Evolutionary conservation across 805 yeast species (phyloP).

Genomic region (Ogataea saltuana): DNA sequence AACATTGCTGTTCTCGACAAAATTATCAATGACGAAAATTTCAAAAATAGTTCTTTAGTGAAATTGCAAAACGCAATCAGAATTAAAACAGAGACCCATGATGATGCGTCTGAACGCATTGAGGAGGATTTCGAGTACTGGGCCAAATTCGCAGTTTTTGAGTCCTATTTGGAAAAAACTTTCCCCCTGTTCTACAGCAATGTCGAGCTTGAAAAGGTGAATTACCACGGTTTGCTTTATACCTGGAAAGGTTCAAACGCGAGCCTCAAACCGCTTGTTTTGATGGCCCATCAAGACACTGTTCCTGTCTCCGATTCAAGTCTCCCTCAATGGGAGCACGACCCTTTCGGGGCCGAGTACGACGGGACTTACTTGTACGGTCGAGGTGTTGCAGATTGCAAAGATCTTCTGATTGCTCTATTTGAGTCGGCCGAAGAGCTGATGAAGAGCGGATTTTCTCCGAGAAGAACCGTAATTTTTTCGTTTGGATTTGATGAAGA

Average conservation of each 20-base stretch:
- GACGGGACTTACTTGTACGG: slow-evolving; percentile 43
- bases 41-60: slow-evolving; percentile 42
- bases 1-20: slow-evolving; percentile 35
- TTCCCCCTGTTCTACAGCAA: slow-evolving; percentile 42
- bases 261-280: slow-evolving; percentile 43
- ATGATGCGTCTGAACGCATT: slow-evolving; percentile 47
- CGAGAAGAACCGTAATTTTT: slow-evolving; percentile 45
- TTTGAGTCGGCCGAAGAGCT: slow-evolving; percentile 35
- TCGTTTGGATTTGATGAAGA: slow-evolving; percentile 56
- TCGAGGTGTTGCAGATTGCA: slow-evolving; percentile 45
- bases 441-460: slow-evolving; percentile 37
- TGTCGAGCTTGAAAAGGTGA: slow-evolving; percentile 40
- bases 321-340: slow-evolving; percentile 39
- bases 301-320: slow-evolving; percentile 50
- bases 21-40: slow-evolving; percentile 40
- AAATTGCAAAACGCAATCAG: slow-evolving; percentile 59
- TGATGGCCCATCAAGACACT: slow-evolving; percentile 53
- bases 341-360: slow-evolving; percentile 40
- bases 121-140: slow-evolving; percentile 53
- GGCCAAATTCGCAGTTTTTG: slow-evolving; percentile 36
- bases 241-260: slow-evolving; percentile 45
- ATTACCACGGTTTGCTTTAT: slow-evolving; percentile 46
- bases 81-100: slow-evolving; percentile 65
- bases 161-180: slow-evolving; percentile 39
- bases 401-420: slow-evolving; percentile 45